Base-by-base conservation (phyloP, 2,329 filamentous ascomycete species). In the Phaeoacremonium minimum region DNA sequence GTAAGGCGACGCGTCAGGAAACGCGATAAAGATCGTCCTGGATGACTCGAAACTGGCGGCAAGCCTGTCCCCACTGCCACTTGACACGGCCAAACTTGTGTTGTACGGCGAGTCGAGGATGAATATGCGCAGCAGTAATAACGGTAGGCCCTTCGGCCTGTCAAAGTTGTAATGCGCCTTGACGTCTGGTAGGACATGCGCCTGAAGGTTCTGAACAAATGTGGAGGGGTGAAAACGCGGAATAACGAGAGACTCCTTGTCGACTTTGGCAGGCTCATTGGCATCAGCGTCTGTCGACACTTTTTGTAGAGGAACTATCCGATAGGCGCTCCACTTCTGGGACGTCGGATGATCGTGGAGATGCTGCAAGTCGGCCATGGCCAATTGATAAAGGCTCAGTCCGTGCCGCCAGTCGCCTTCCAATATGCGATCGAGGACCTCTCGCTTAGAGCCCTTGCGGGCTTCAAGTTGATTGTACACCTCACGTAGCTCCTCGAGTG, bases 121-220 rank as follows among this genome's bases (percentile, higher is more conserved):
- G 50, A 88, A 85, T 31, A 94, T 80, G 34, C 87, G 80, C n/a
- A 94, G 64, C 17, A 93, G 69, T 1, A 86, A 73, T 4, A 93
- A 65, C 0, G 85, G 78, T n/a, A 85, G 67, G 2, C 72, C 69
- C 36, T 75, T 70, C 36, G 85, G 83, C n/a, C 83, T 77, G 46
- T 85, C 80, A 42, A 93, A 77, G 48, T 87, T 83, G 57, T 87
- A 93, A 59, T 94, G 86, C 5, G 85, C 85, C 58, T 93, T 94
- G 48, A 90, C 77, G 40, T 93, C 75, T 2, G 87, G 85, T 2
- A 87, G 69, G 14, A 89, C 74, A 52, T 90, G 82, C 28, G 71
- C 69, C 47, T 90, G 84, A 3, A 95, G 75, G 46, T 83, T 84
- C 45, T 78, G 77, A 26, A 94, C 67, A 56, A 95, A 95, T 0